A percentile compares a stretch with the other conserved stretches of the same genome.
Evolutionary conservation across 495 filamentous ascomycete genomes (phyloP).

Genomic region (Annulohypoxylon maeteangense): DNA sequence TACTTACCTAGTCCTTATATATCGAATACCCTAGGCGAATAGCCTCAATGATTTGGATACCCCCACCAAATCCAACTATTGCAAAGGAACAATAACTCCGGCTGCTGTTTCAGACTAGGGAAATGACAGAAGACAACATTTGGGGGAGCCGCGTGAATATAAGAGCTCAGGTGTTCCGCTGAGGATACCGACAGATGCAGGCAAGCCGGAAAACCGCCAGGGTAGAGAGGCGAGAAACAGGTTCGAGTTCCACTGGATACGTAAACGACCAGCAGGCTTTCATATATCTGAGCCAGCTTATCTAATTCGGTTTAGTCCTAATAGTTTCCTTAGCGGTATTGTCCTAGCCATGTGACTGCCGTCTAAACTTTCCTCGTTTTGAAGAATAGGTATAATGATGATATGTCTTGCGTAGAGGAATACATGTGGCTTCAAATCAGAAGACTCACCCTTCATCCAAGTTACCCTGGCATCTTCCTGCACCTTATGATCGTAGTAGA

Average conservation of each 20-base stretch:
- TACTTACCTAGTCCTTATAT: too few relatives aligned
- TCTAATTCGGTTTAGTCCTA: conserved; percentile 2
- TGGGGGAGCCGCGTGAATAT: background rate
- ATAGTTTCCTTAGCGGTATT: conserved; percentile 5
- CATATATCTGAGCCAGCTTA: background rate
- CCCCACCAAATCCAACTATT: background rate
- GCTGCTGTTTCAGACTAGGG: background rate
- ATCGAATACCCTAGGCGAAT: background rate
- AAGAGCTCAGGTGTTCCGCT: background rate
- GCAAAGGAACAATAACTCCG: background rate
- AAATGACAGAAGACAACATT: background rate
- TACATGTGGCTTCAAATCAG: background rate
- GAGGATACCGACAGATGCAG: background rate
- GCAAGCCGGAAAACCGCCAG: background rate
- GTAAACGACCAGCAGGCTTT: background rate
- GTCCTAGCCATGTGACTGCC: background rate
- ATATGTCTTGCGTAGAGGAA: background rate
- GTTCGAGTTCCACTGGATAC: conserved; percentile 17
- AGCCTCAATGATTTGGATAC: background rate
- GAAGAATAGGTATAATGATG: background rate
- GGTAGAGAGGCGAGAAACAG: conserved; percentile 20
- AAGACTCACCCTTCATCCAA: background rate
- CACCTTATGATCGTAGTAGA: background rate
- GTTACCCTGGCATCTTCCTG: background rate
- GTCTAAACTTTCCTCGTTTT: background rate